These are phyloP conservation scores for Actinomucor elegans DNA, from an alignment of 371 early-diverging fungal genomes.

Conservation along the genomic window DNA sequence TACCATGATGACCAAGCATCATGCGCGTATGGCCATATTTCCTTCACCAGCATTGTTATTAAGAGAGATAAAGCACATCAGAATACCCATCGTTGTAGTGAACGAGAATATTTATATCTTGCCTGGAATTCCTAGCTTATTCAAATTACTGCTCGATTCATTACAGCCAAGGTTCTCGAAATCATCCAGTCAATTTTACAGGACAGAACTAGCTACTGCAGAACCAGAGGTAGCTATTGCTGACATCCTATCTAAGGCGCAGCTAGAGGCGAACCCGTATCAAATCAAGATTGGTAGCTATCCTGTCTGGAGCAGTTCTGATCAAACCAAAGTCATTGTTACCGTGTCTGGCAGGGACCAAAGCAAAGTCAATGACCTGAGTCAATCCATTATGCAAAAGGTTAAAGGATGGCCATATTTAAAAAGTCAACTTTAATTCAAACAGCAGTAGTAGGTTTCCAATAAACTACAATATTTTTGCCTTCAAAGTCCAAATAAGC, in stretches of 20 bases:
- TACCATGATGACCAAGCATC: slow-evolving; percentile 13
- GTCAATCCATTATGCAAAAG: slow-evolving; percentile 13
- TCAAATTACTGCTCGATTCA: slow-evolving; percentile 43
- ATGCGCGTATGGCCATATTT: slow-evolving; percentile 63
- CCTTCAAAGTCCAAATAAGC: slow-evolving; percentile 60
- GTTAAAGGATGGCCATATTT: slow-evolving; percentile 28
- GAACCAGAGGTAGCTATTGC: slow-evolving; percentile 53
- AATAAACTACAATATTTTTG: slow-evolving; percentile 56
- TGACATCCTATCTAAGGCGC: slow-evolving; percentile 41
- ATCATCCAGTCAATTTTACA: slow-evolving; percentile 23
- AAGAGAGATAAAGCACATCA: slow-evolving; percentile 39
- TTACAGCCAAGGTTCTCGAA: slow-evolving; percentile 9
- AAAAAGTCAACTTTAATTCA: slow-evolving; percentile 7
- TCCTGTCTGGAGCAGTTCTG: slow-evolving; percentile 43
- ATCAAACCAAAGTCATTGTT: slow-evolving; percentile 27
- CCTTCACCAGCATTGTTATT: slow-evolving; percentile 42
- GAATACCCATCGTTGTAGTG: slow-evolving; percentile 65
- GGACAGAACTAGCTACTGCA: slow-evolving; percentile 52
- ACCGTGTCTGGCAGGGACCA: slow-evolving; percentile 43
- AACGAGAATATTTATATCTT: slow-evolving; percentile 59
- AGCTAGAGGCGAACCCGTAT: slow-evolving; percentile 20
- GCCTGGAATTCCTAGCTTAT: slow-evolving; percentile 66
- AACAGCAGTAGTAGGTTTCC: slow-evolving; percentile 24
- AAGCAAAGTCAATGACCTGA: slow-evolving; percentile 18
- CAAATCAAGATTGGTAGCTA: slow-evolving; percentile 65